phyloP scores from a whole-genome alignment of 169 alveolate genomes.

The Plasmodium relictum region DNA sequence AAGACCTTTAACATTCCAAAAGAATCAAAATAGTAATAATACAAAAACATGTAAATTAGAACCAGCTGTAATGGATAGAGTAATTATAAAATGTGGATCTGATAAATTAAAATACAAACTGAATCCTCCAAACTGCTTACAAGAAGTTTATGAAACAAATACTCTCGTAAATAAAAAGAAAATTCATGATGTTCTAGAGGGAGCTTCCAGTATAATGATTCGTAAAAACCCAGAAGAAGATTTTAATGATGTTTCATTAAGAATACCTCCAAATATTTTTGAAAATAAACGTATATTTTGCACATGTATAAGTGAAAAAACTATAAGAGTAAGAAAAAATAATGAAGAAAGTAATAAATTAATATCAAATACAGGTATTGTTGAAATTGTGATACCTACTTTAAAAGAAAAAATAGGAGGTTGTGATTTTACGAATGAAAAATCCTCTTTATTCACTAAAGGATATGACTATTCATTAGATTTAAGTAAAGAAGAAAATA shows the following conservation, averaged over 20 bases:
- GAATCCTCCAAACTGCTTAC: slow-evolving; percentile 41
- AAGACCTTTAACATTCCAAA: neutral
- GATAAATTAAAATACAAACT: slow-evolving; percentile 19
- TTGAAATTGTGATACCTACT: slow-evolving; percentile 13
- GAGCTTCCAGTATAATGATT: slow-evolving; percentile 2
- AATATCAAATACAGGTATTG: slow-evolving; percentile 18
- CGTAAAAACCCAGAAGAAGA: neutral
- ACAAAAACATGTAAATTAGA: slow-evolving; percentile 7
- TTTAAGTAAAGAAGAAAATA: neutral
- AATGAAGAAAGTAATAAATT: neutral
- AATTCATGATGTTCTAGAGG: neutral
- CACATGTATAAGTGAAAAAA: slow-evolving; percentile 24
- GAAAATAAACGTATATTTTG: slow-evolving; percentile 18
- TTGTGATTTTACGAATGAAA: slow-evolving; percentile 37
- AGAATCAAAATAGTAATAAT: neutral
- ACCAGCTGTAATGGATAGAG: slow-evolving; percentile 19
- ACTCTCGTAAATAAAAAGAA: neutral
- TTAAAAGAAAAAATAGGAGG: slow-evolving; percentile 3
- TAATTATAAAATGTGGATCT: slow-evolving; percentile 39
- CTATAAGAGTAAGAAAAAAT: neutral
- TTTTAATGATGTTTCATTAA: slow-evolving; percentile 12
- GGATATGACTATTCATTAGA: neutral
- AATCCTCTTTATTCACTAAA: slow-evolving; percentile 8
- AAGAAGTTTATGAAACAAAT: slow-evolving; percentile 4
- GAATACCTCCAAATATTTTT: slow-evolving; percentile 38